Conservation (phyloP, 2,329 filamentous ascomycete species). For the Ophiocordyceps robertsii region DNA sequence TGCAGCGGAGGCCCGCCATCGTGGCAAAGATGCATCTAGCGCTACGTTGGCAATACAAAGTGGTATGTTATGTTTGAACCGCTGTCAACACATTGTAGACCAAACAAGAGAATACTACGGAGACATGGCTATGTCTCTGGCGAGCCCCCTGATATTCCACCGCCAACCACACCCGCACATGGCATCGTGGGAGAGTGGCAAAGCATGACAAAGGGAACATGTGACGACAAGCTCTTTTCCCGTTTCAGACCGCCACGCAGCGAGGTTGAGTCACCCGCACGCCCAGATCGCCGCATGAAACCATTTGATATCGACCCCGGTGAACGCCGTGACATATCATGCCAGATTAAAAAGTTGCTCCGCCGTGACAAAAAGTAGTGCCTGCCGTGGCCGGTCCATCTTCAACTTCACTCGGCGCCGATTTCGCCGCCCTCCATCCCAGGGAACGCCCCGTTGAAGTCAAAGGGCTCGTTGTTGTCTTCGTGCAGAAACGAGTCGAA, state of each 20-base stretch:
- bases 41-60: constrained; percentile 1
- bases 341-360: constrained; percentile 22
- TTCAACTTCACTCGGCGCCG: constrained; percentile 34
- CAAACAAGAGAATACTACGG: neutral
- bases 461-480: constrained; percentile 36
- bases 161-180: neutral
- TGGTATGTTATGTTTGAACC: constrained; percentile 3
- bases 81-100: constrained; percentile 1
- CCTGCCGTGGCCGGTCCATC: constrained; percentile 5
- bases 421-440: constrained; percentile 46
- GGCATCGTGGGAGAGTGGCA: constrained; percentile 1
- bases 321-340: constrained; percentile 26
- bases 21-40: neutral
- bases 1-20: neutral
- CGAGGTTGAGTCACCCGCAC: constrained; percentile 8
- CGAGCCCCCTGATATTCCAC: neutral
- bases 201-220: constrained; percentile 1
- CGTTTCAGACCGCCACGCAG: constrained; percentile 12
- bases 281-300: constrained; percentile 22
- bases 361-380: constrained; percentile 13
- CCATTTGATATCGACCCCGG: constrained; percentile 24
- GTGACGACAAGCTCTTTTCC: constrained; percentile 13
- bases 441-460: constrained; percentile 37
- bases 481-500: constrained; percentile 55
- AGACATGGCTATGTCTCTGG: neutral